Evolutionary conservation across 2,329 filamentous ascomycete genomes (phyloP), one percentile per base, ranked within the genome.

Genomic region (Lojkania enalia): DNA sequence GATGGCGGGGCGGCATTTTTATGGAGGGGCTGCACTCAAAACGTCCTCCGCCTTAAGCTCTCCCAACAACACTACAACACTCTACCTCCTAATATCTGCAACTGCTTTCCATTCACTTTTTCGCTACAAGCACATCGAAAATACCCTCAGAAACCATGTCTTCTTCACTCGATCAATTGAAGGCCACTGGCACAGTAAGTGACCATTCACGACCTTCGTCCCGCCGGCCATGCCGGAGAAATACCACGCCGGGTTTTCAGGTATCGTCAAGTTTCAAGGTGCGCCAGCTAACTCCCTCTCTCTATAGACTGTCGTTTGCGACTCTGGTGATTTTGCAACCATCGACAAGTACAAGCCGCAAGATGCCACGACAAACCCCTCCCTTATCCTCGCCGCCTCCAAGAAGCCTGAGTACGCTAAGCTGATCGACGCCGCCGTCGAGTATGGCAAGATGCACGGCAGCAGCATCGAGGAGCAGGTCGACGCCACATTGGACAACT

Each of bases 271-370:
- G 23, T 27, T 7, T 27, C 23, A n/a, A 27, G 23, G n/a, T 27
- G 23, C 7, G 7, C 7, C 23, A 27, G 23, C 23, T 27, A n/a
- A 27, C 23, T 27, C 23, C 39, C 35, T 25, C 32, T 39, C 14
- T 43, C 11, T 30, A 15, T 70, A 94, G 90, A 87, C 89, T 57
- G 94, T 97, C 70, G 94, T 97, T 74, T 92, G 88, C 75, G 94
- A 97, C 80, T 96, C 92, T 75, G 94, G 91, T 86, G 87, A 78
- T 69, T 74, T 75, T 60, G 73, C 77, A 84, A 91, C 91, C 75
- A 99, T 99, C 74, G 91, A 82, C 81, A 96, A 97, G 82, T 99
- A 99, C 86, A 95, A 96, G 85, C 94, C 94, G 58, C 91, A 99
- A 82, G 94, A 99, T 88, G 94, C 94, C 70, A 99, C 94, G 74